Conservation (phyloP, 768 basidiomycete species). For the Saitozyma sp. region DNA sequence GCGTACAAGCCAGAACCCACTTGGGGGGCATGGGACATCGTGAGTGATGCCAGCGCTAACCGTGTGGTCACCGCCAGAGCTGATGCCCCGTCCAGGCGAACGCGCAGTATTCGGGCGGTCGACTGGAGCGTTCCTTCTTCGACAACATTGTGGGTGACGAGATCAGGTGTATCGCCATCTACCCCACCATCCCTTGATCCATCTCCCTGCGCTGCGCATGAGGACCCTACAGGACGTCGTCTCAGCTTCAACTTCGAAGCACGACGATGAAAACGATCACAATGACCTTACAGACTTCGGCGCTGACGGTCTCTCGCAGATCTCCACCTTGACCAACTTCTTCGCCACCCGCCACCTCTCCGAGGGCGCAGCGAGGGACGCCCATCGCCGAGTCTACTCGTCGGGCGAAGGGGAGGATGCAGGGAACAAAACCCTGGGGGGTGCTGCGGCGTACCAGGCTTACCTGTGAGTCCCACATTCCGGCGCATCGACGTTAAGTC, state of each 20-base stretch:
- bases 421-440: conserved; percentile 42
- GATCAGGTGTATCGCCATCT: too few species aligned
- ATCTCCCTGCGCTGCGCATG: too few species aligned
- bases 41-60: conserved; percentile 12
- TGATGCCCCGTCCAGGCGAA: conserved; percentile 24
- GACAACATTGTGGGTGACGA: conserved; percentile 45
- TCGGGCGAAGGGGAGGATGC: conserved; percentile 37
- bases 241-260: too few species aligned
- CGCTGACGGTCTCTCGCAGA: conserved; percentile 17
- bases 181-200: too few species aligned
- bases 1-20: conserved; percentile 36
- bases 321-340: conserved; percentile 40
- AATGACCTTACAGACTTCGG: background rate
- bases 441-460: conserved; percentile 50
- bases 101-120: conserved; percentile 32
- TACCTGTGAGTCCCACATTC: conserved; percentile 36
- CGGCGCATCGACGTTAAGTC: too few species aligned
- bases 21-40: conserved; percentile 47
- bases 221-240: too few species aligned
- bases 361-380: conserved; percentile 40
- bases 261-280: background rate
- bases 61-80: background rate
- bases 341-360: conserved; percentile 44
- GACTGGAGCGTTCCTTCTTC: conserved; percentile 45
- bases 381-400: conserved; percentile 46